Percentiles rank a stretch among this genome's conserved stretches.
Conservation (phyloP, 2,329 filamentous ascomycete genomes). For the Escovopsis sp. region DNA sequence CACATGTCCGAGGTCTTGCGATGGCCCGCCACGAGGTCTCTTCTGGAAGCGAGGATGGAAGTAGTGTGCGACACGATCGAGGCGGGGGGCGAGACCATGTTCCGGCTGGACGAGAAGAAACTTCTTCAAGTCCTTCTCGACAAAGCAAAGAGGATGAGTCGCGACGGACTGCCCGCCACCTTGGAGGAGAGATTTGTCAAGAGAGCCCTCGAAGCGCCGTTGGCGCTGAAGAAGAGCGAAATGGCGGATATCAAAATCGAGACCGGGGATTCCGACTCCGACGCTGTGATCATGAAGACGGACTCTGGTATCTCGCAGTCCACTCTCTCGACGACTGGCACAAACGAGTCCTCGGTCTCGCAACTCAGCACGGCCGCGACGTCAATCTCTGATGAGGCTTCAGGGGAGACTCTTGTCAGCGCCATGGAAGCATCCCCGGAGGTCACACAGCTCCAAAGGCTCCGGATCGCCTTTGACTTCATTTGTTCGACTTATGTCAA, state of each 20-base stretch:
- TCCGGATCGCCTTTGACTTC: slow-evolving; percentile 50
- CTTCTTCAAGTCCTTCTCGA: slow-evolving; percentile 47
- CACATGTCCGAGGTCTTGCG: slow-evolving; percentile 45
- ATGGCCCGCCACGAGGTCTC: slow-evolving; percentile 29
- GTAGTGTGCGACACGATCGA: slow-evolving; percentile 69
- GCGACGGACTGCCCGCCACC: slow-evolving; percentile 53
- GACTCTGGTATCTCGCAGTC: slow-evolving; percentile 25
- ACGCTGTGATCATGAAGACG: neutral
- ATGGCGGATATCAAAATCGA: slow-evolving; percentile 4
- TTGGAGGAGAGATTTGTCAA: slow-evolving; percentile 77
- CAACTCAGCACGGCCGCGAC: slow-evolving; percentile 32
- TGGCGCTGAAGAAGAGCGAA: slow-evolving; percentile 46
- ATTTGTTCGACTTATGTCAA: slow-evolving; percentile 48
- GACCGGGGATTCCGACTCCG: slow-evolving; percentile 13
- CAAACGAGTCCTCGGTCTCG: slow-evolving; percentile 20
- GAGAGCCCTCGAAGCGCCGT: slow-evolving; percentile 59
- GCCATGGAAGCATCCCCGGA: slow-evolving; percentile 32
- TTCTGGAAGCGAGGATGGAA: slow-evolving; percentile 51
- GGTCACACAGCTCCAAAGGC: slow-evolving; percentile 44
- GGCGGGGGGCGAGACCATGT: slow-evolving; percentile 74
- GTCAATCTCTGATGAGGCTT: slow-evolving; percentile 22
- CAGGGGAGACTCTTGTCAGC: slow-evolving; percentile 21
- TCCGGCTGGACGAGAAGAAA: slow-evolving; percentile 59
- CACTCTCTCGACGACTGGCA: slow-evolving; percentile 22
- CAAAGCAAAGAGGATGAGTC: slow-evolving; percentile 60